These are phyloP conservation scores for Chrysoporthe deuterocubensis DNA, from an alignment of 2,329 filamentous ascomycete genomes.

Conservation along the genomic window DNA sequence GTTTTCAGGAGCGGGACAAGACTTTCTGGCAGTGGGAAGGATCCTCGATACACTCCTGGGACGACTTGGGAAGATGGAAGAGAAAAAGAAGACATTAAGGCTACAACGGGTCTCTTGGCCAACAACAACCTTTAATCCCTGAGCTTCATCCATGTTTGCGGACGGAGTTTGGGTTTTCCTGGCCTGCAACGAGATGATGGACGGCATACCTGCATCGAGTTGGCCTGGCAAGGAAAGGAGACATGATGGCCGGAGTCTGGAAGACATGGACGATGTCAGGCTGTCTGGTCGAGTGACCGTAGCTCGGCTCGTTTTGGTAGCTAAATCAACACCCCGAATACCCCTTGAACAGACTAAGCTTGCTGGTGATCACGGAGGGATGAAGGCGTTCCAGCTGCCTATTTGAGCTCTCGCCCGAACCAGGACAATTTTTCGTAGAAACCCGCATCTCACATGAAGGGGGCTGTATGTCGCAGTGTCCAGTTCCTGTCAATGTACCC, in stretches of 20 bases:
- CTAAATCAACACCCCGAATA: slow-evolving; percentile 26
- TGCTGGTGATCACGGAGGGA: background rate
- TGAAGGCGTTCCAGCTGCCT: background rate
- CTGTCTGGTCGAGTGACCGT: slow-evolving; percentile 31
- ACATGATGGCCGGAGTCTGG: slow-evolving; percentile 14
- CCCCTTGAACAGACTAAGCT: slow-evolving; percentile 1
- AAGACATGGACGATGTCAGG: slow-evolving; percentile 24
- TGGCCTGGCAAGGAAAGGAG: slow-evolving; percentile 10
- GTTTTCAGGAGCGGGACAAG: slow-evolving; percentile 23
- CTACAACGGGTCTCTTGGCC: slow-evolving; percentile 23
- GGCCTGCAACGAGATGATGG: slow-evolving; percentile 22
- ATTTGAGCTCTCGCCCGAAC: no score
- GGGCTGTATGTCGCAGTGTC: background rate
- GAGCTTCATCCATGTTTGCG: slow-evolving; percentile 10
- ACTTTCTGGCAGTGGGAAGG: slow-evolving; percentile 27
- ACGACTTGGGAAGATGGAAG: slow-evolving; percentile 15
- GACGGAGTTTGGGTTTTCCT: slow-evolving; percentile 12
- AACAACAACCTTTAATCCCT: slow-evolving; percentile 15
- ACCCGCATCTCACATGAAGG: background rate
- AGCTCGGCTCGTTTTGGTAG: slow-evolving; percentile 28
- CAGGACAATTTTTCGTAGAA: background rate
- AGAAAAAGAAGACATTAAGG: slow-evolving; percentile 13
- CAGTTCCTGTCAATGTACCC: background rate
- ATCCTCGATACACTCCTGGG: slow-evolving; percentile 25
- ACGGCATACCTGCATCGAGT: slow-evolving; percentile 18